Evolutionary conservation across 805 yeast genomes (phyloP), one percentile per base, ranked within the genome.

Genomic region (Schwanniomyces vanrijiae): DNA sequence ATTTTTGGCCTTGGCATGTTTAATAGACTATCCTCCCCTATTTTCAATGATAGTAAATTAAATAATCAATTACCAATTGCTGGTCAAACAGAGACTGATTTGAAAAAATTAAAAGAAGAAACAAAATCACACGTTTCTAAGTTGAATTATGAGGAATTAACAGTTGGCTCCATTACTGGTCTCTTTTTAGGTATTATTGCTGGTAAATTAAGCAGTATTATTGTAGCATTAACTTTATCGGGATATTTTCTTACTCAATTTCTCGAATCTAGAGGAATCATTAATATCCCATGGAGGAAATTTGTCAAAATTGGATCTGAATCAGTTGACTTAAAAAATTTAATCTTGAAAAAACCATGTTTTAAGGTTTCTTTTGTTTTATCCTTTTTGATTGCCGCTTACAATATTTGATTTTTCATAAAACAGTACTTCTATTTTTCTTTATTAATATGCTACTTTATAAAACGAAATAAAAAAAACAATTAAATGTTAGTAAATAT

Each of bases 91-190:
- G 35, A 31, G 19, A 10, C 19, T 14, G 19, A 31, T 31, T 31
- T 31, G 20, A 16, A 31, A 31, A 14, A 7, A 31, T 31, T 31
- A 31, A 31, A 31, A 9, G n/a, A 31, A 2, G 20, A 31, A 31
- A 31, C 35, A 7, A 7, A 31, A 16, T 31, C 20, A 20, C 35
- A 16, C 16, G 19, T 31, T 5, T 31, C 35, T 18, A 31, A 31
- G 46, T 64, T 83, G 52, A 78, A 81, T 63, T 84, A 84, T 58
- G 77, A 77, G 55, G 86, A 84, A 55, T 66, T 84, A 55, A 75
- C 87, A 13, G 64, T 82, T 48, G 90, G 90, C 5, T 80, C 86
- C 1, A 68, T 84, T 57, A 68, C 81, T 6, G 89, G 90, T 0
- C 66, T 83, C 47, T 69, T 79, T 29, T 53, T 78, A 43, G 90